phyloP scores from a whole-genome alignment of 192 early-diverging fungal species.

The Podila horticola region DNA sequence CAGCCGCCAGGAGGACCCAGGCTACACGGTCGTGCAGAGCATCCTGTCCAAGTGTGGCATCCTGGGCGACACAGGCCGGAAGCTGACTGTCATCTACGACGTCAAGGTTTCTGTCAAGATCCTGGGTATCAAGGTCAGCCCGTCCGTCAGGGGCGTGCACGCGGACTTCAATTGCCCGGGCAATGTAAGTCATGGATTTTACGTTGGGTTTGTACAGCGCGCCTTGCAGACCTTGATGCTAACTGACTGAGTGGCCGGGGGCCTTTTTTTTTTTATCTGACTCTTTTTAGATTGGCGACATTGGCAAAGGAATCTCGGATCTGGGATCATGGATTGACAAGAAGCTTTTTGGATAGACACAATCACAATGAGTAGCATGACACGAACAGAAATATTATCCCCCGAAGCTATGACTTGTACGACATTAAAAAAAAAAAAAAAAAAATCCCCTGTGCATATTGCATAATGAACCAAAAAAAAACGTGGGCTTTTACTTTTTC shows the following conservation, averaged over 20 bases:
- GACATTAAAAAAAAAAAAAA: too few relatives aligned
- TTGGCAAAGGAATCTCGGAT: slow-evolving; percentile 14
- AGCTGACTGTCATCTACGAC: slow-evolving; percentile 32
- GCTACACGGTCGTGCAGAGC: slow-evolving; percentile 21
- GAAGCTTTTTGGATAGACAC: too few relatives aligned
- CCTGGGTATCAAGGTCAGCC: slow-evolving; percentile 18
- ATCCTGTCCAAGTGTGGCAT: slow-evolving; percentile 34
- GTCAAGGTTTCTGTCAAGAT: slow-evolving; percentile 23
- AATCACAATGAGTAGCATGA: too few relatives aligned
- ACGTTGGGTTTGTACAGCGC: background rate
- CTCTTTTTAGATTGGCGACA: slow-evolving; percentile 8
- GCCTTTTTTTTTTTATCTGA: background rate
- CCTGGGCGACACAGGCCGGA: background rate
- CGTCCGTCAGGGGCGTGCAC: slow-evolving; percentile 8
- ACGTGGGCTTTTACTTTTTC: too few relatives aligned
- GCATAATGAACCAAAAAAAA: too few relatives aligned
- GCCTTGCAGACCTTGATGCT: background rate
- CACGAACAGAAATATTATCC: too few relatives aligned
- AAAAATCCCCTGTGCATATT: too few relatives aligned
- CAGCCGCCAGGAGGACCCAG: slow-evolving; percentile 22
- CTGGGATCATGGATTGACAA: too few relatives aligned
- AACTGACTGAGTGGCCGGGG: too few relatives aligned
- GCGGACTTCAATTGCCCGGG: slow-evolving; percentile 16
- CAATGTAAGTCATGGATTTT: slow-evolving; percentile 17
- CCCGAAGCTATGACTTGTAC: too few relatives aligned